These are phyloP conservation scores for Cadophora sp. DNA, from an alignment of 2,329 filamentous ascomycete genomes.

Conservation along the genomic window DNA sequence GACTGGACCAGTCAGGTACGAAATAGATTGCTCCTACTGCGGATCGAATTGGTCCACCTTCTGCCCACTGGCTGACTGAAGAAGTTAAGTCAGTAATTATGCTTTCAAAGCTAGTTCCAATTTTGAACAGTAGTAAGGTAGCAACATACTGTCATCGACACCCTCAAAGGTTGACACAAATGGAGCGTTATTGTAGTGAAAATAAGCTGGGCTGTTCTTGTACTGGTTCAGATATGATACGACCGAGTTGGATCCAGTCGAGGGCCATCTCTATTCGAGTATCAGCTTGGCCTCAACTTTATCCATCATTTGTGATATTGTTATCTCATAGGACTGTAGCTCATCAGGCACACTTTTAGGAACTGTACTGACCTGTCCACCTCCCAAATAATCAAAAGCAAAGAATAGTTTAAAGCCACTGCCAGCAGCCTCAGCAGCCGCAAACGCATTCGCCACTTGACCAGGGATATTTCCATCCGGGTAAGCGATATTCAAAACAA, in stretches of 20 bases:
- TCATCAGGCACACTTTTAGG: no score
- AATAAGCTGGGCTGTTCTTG: conserved; percentile 45
- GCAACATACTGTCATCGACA: conserved; percentile 39
- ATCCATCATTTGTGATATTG: no score
- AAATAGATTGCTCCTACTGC: conserved; percentile 47
- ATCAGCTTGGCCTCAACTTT: not conserved
- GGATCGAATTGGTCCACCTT: conserved; percentile 46
- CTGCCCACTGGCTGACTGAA: conserved; percentile 49
- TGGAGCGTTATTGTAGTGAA: conserved; percentile 48
- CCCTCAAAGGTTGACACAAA: conserved; percentile 62
- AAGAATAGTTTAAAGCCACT: conserved; percentile 43
- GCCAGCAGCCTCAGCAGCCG: conserved; percentile 41
- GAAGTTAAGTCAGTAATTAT: not conserved
- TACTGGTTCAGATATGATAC: conserved; percentile 43
- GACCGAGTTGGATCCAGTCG: conserved; percentile 37
- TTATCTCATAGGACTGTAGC: no score
- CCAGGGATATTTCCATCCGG: conserved; percentile 43
- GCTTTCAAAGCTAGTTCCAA: not conserved
- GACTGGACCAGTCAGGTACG: conserved; percentile 55
- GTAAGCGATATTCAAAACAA: conserved; percentile 46
- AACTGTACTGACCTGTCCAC: conserved; percentile 22
- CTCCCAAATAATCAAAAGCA: conserved; percentile 45
- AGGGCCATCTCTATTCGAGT: conserved; percentile 33
- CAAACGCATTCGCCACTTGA: conserved; percentile 46
- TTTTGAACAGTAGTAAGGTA: not conserved